Conservation (phyloP, 2,329 filamentous ascomycete genomes). For the Pestalotiopsis sp. region DNA sequence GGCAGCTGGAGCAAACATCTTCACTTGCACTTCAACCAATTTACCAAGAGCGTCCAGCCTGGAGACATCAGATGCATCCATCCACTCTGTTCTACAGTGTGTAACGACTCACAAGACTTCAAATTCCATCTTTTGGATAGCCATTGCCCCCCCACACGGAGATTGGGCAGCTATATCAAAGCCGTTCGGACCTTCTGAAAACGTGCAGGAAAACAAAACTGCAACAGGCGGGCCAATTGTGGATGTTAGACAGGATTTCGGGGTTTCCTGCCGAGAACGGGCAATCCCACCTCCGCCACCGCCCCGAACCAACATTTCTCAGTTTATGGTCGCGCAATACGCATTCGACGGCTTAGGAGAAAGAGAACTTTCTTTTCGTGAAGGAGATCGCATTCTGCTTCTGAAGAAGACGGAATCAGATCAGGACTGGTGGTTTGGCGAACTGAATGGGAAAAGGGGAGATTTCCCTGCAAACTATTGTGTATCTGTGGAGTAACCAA, state of each 20-base stretch:
- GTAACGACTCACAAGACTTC: conserved; percentile 1
- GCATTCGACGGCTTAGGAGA: conserved; percentile 4
- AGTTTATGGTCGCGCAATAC: conserved; percentile 3
- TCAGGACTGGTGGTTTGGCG: conserved; percentile 2
- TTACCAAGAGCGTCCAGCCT: too few relatives aligned
- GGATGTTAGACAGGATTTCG: conserved; percentile 1
- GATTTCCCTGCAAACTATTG: conserved; percentile 5
- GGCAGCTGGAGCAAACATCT: too few relatives aligned
- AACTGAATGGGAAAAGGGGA: conserved; percentile 4
- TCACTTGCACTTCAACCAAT: too few relatives aligned
- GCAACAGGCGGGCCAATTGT: background rate
- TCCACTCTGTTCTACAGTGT: too few relatives aligned
- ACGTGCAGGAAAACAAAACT: background rate
- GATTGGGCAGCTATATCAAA: conserved; percentile 2
- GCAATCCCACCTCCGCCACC: conserved; percentile 1
- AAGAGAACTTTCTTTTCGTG: conserved; percentile 1
- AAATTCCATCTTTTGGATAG: conserved; percentile 5
- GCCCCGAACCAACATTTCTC: background rate
- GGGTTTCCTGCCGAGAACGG: background rate
- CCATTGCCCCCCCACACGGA: conserved; percentile 1
- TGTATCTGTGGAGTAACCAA: background rate
- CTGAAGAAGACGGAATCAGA: conserved; percentile 1
- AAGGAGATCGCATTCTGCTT: conserved; percentile 2
- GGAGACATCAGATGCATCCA: too few relatives aligned
- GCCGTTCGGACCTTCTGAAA: conserved; percentile 2